Base-by-base conservation (phyloP, 2,329 filamentous ascomycete species). In the Aspergillus fumigatiaffinis region DNA sequence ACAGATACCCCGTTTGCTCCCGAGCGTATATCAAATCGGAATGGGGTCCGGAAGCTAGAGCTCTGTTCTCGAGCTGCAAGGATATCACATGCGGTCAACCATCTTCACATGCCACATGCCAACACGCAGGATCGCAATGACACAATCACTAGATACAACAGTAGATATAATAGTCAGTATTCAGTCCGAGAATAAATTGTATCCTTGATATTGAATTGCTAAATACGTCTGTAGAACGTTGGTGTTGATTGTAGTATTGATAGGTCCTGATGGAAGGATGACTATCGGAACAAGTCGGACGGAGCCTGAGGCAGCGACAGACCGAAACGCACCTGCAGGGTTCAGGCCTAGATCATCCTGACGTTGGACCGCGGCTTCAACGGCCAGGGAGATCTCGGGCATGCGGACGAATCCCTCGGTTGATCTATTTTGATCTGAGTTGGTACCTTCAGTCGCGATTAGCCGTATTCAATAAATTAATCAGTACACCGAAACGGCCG, bases 331-430 rank as follows among this genome's bases (percentile, higher is more conserved):
- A 32, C 12, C 12, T 7, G 32, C 32, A 38, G 14, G 32, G 32
- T 38, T 25, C 20, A 47, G 23, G 12, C 23, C 44, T 20, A 47
- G 21, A 35, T 38, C 50, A 35, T 51, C n/a, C 21, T 41, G 50
- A 51, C 50, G 50, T 51, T 26, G 50, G 25, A 54, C 62, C 62
- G 62, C 62, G 62, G 62, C 42, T 56, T 56, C 42, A 25, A 47
- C 14, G 44, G 5, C 12, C 21, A 54, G 53, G 42, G 52, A 52
- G 50, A 26, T 56, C 23, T 63, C 63, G 63, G 63, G 55, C 56
- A 42, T 64, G 61, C 61, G 63, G 61, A 61, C 58, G 54, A 55
- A 46, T 51, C 23, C 51, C 51, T 58, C 52, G 53, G 55, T 44
- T 42, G 54, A 32, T 47, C 21, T 12, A 20, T 20, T 20, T 7